phyloP scores from a whole-genome alignment of 495 filamentous ascomycete genomes.

The Daldinia vernicosa region DNA sequence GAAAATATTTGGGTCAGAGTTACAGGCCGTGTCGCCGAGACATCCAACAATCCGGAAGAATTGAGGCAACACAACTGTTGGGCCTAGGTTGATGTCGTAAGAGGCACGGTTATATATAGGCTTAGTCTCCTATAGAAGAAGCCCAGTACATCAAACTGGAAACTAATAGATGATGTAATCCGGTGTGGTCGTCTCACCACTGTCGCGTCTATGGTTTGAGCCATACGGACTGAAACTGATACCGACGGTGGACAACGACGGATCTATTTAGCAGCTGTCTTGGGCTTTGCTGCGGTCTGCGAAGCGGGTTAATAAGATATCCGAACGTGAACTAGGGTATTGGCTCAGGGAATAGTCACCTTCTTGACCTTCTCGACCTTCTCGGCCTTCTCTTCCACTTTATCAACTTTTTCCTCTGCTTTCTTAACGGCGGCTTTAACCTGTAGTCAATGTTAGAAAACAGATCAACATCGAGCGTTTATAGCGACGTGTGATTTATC shows the following conservation, averaged over 20 bases:
- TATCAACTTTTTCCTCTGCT: constrained; percentile 38
- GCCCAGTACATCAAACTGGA: not conserved
- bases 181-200: not conserved
- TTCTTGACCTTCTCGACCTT: constrained; percentile 31
- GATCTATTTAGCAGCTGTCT: constrained; percentile 53
- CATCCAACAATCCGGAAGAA: not conserved
- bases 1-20: not conserved
- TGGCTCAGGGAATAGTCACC: constrained; percentile 6
- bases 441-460: constrained; percentile 49
- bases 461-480: not conserved
- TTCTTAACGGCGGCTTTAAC: constrained; percentile 61
- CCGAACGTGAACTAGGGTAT: not conserved
- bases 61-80: not conserved
- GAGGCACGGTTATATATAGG: not conserved
- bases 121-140: not conserved
- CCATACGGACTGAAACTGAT: not conserved
- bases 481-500: not conserved
- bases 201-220: not conserved
- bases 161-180: not conserved
- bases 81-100: not conserved
- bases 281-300: constrained; percentile 46
- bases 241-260: not conserved
- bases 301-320: not conserved
- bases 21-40: not conserved
- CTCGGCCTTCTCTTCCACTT: constrained; percentile 33